Evolutionary conservation across 2,329 filamentous ascomycete species (phyloP).

Genomic region (Monascus ruber): DNA sequence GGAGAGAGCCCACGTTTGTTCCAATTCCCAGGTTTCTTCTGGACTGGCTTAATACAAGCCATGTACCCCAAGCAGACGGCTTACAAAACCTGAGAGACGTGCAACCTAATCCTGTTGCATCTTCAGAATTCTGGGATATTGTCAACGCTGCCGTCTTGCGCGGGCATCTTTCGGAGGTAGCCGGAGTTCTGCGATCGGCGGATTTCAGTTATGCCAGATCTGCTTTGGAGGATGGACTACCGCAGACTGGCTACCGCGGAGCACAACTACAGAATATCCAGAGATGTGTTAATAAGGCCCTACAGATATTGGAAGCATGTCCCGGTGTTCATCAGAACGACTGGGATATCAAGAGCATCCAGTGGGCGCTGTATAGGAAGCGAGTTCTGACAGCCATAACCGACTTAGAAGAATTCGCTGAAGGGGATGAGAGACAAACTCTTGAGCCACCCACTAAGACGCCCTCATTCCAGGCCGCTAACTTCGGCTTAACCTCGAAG

Average conservation of each 20-base stretch:
- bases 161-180: conserved; percentile 57
- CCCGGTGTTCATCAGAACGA: conserved; percentile 53
- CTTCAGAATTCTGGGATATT: conserved; percentile 73
- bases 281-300: conserved; percentile 56
- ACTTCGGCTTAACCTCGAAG: conserved; percentile 33
- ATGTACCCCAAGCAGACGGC: conserved; percentile 60
- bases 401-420: conserved; percentile 65
- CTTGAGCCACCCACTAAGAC: conserved; percentile 27
- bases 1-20: conserved; percentile 14
- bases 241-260: conserved; percentile 59
- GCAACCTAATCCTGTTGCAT: conserved; percentile 62
- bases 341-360: conserved; percentile 72
- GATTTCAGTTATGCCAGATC: conserved; percentile 67
- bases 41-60: conserved; percentile 67
- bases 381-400: conserved; percentile 58
- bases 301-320: conserved; percentile 59
- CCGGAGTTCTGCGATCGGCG: conserved; percentile 59
- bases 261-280: conserved; percentile 68
- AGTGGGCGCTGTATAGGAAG: conserved; percentile 76
- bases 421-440: conserved; percentile 51
- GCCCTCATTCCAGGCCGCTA: conserved; percentile 35
- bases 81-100: conserved; percentile 52
- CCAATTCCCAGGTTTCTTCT: conserved; percentile 67
- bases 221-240: conserved; percentile 50
- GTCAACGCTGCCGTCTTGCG: conserved; percentile 64